Base-by-base conservation (phyloP, 106 monocot genomes). In the Amphibolis antarctica region DNA sequence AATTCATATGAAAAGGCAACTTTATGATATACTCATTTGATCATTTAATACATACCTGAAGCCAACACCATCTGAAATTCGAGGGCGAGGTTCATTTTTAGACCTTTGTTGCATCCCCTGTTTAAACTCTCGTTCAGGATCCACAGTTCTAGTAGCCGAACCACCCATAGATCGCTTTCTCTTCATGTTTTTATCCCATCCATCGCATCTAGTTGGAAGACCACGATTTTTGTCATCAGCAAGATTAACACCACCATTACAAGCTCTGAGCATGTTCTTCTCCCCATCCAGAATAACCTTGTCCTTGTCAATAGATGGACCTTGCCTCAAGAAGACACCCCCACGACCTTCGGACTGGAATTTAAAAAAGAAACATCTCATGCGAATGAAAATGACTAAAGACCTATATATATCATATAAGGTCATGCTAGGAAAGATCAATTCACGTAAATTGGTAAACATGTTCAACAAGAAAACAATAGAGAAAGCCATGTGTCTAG, bases 181-280 rank as follows among this genome's bases (percentile, higher is more conserved):
- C 67, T 80, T 85, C 69, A 82, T 44, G 62, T 80, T 92, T 79
- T 80, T 92, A 31, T 84, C 86, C 86, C 84, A 84, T 1, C 76
- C 81, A 69, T 92, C 83, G 25, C 78, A 71, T n/a, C 80, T 84
- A 68, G 81, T 66, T 55, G 88, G 57, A 42, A 84, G 77, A 21
- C 75, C 84, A 61, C 69, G 69, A 10, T 77, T 64, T 65, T 86
- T 86, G 44, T 87, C 87, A 46, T 85, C 80, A 42, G 44, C 48
- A 11, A 59, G 53, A 43, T 65, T 62, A 28, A 64, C 26, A 11
- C 70, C 74, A 4, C 80, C 76, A 65, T 75, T 78, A 58, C 73
- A 78, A 22, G 69, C 36, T 69, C 79, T 65, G 4, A 78, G 53
- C 44, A 65, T 67, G 57, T 26, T 74, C 45, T 78, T 92, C 26